Conservation (phyloP, 345 rosid genomes). For the Salix arbutifolia region DNA sequence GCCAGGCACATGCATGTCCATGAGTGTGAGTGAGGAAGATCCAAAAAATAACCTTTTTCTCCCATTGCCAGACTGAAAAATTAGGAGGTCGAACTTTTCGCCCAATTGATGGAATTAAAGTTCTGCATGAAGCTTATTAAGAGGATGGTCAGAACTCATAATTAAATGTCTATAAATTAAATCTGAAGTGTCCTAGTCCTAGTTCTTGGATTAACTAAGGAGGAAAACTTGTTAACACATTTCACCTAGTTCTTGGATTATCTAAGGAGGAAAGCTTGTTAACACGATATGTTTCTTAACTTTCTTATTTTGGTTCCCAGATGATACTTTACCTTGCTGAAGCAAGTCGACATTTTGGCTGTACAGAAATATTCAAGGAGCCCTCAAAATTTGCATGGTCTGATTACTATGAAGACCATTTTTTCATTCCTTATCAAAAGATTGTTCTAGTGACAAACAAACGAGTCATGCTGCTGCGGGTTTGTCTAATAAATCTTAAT, state of each 20-base stretch:
- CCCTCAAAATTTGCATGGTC: conserved; percentile 90
- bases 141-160: neutral
- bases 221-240: neutral
- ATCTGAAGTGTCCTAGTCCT: neutral
- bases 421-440: conserved; percentile 68
- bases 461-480: conserved; percentile 88
- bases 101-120: neutral
- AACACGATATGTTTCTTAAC: neutral
- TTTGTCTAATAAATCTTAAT: conserved; percentile 7
- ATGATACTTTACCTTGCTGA: conserved; percentile 88
- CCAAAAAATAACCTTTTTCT: no score
- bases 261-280: neutral
- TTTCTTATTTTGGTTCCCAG: conserved; percentile 41
- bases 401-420: conserved; percentile 84
- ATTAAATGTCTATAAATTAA: neutral
- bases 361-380: conserved; percentile 86
- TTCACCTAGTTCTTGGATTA: conserved; percentile 3
- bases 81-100: neutral
- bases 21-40: no score
- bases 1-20: no score
- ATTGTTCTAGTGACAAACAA: conserved; percentile 79
- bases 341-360: conserved; percentile 85
- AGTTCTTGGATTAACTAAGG: neutral
- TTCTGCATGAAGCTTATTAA: neutral
- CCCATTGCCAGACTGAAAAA: neutral